Evolutionary conservation across 1,139 yeast species (phyloP).

Genomic region (Protomyces gravidus): DNA sequence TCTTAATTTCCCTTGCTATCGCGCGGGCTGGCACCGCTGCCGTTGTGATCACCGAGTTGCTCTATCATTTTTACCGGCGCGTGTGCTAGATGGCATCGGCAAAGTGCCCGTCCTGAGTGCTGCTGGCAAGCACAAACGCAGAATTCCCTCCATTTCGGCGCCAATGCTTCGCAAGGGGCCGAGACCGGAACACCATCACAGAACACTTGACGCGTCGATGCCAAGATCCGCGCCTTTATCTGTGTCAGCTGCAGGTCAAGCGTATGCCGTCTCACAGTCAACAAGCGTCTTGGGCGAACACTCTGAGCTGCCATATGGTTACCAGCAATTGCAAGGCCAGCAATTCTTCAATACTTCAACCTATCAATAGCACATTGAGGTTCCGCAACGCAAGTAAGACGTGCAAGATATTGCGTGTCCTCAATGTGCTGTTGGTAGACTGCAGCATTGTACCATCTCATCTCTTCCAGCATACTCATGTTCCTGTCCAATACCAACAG

Average conservation of each 20-base stretch:
- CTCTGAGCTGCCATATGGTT: too few relatives aligned
- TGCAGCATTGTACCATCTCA: too few relatives aligned
- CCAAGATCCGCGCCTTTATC: neutral
- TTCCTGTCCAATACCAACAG: neutral
- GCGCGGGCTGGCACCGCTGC: too few relatives aligned
- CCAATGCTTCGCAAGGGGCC: neutral
- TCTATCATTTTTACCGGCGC: too few relatives aligned
- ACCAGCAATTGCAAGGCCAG: too few relatives aligned
- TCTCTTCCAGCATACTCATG: constrained; percentile 21
- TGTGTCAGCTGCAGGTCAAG: neutral
- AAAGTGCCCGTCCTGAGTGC: neutral
- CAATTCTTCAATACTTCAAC: too few relatives aligned
- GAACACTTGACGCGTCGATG: neutral
- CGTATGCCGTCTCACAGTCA: neutral
- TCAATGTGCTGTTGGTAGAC: too few relatives aligned
- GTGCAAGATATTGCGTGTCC: too few relatives aligned
- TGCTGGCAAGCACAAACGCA: neutral
- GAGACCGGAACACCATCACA: constrained; percentile 3
- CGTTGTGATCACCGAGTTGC: too few relatives aligned
- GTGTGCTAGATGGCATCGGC: neutral
- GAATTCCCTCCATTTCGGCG: neutral
- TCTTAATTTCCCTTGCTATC: too few relatives aligned
- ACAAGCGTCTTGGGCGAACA: neutral
- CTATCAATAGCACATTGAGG: too few relatives aligned
- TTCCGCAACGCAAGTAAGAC: too few relatives aligned